A percentile compares a stretch with the other conserved stretches of the same genome.
Conservation (phyloP, 2,329 filamentous ascomycete genomes). For the Trichoderma sp. region DNA sequence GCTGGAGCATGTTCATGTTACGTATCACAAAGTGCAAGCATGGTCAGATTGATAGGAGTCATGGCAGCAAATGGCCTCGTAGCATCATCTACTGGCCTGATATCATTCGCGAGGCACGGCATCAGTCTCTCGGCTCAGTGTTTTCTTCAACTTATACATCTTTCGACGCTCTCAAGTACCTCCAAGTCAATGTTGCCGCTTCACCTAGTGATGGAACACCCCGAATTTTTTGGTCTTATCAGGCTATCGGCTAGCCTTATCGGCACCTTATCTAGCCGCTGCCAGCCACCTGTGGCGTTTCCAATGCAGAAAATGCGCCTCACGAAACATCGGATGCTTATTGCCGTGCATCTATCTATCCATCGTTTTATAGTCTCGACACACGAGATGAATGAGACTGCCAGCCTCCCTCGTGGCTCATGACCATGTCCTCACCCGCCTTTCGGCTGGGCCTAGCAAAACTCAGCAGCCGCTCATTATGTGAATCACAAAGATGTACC, state of each 20-base stretch:
- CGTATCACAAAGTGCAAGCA: constrained; percentile 3
- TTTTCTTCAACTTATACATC: not conserved
- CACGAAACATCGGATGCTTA: not conserved
- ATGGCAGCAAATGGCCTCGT: not conserved
- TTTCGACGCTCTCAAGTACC: too few species aligned
- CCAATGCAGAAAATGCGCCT: constrained; percentile 9
- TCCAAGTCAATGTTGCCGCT: not conserved
- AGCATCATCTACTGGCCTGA: too few species aligned
- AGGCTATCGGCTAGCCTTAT: not conserved
- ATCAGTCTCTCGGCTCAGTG: too few species aligned
- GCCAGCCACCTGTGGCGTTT: constrained; percentile 16
- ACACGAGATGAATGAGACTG: not conserved
- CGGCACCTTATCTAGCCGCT: not conserved
- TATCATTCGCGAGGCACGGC: too few species aligned
- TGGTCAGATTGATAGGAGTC: too few species aligned
- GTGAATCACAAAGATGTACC: not conserved
- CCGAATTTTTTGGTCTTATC: not conserved
- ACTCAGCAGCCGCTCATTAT: constrained; percentile 17
- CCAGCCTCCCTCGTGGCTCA: not conserved
- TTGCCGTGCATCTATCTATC: not conserved
- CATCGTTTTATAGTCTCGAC: not conserved
- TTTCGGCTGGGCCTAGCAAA: constrained; percentile 20
- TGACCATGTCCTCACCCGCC: constrained; percentile 27
- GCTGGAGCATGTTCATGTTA: not conserved
- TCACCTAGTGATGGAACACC: not conserved